Percentiles rank a stretch among this genome's conserved stretches.
Conservation (phyloP, 345 rosid species). For the Erucastrum elatum region DNA sequence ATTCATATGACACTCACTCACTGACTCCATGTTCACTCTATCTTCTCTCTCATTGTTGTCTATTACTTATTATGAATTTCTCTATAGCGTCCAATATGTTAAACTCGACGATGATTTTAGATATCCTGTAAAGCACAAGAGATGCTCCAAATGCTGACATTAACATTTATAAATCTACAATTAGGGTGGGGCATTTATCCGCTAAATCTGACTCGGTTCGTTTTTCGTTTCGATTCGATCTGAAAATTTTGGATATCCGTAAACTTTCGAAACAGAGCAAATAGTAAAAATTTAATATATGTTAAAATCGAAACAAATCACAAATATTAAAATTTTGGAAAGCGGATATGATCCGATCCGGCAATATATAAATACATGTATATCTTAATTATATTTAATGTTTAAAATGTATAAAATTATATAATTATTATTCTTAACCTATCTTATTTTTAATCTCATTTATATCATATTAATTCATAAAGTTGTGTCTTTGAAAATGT, state of each 20-base stretch:
- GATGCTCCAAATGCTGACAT: background rate
- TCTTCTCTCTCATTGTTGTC: background rate
- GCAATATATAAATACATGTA: too few species aligned
- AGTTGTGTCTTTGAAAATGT: background rate
- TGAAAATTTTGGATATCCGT: too few species aligned
- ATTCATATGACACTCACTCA: constrained; percentile 31
- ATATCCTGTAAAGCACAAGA: background rate
- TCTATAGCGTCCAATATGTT: background rate
- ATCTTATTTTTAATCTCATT: background rate
- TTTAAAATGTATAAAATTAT: too few species aligned
- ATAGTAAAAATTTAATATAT: too few species aligned
- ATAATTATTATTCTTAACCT: background rate
- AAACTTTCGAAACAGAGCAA: too few species aligned
- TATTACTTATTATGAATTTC: background rate
- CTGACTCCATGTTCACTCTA: constrained; percentile 21
- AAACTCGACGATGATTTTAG: background rate
- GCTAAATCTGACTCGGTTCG: too few species aligned
- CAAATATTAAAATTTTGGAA: too few species aligned
- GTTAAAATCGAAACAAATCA: too few species aligned
- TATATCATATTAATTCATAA: background rate
- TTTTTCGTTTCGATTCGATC: too few species aligned
- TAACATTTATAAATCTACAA: constrained; percentile 17
- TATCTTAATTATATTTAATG: too few species aligned
- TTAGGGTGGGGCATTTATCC: too few species aligned
- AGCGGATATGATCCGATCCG: too few species aligned